Evolutionary conservation across 805 yeast genomes (phyloP), one percentile per base, ranked within the genome.

Genomic region (Cyberlindnera sargentensis): DNA sequence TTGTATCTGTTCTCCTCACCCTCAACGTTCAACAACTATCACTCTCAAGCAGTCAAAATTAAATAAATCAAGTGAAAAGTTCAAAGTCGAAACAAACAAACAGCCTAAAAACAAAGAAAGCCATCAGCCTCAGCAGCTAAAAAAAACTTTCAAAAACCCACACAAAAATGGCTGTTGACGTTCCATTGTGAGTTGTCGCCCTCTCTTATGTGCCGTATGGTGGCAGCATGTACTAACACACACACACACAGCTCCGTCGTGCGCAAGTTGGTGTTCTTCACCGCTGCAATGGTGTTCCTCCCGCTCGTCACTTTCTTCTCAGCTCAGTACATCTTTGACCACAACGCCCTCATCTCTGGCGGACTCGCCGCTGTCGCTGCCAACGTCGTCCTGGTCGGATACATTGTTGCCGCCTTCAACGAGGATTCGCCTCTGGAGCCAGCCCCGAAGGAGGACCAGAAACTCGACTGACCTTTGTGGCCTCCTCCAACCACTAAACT

Each of bases 301-400:
- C 95, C 95, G 25, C 55, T 85, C 48, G 42, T 72, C 27, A 67
- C 83, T 2, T 85, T 85, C 62, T 85, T 85, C 59, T 47, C 64
- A 2, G 60, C 71, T 11, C 82, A 78, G 51, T 71, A 70, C 52
- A 45, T 51, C 4, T 52, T 50, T 31, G 43, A 47, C 27, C 50
- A 46, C 26, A 84, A 76, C 54, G 75, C 89, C 2, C 62, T 84
- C 10, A 65, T 82, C 9, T 80, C 87, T 40, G 95, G 95, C 35
- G 93, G 93, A 3, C 57, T 80, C n/a, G 87, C 90, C 32, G 93
- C 93, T 3, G 68, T 77, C 15, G 76, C 76, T 44, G 93, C 93
- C 27, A 85, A 85, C 56, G 64, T 80, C 6, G 93, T 85, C 23
- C 66, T 85, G 50, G 75, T 84, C 41, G 85, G 84, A 1, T 85